These are phyloP conservation scores for Penicillium ucsense DNA, from an alignment of 495 filamentous ascomycete genomes.

Conservation along the genomic window DNA sequence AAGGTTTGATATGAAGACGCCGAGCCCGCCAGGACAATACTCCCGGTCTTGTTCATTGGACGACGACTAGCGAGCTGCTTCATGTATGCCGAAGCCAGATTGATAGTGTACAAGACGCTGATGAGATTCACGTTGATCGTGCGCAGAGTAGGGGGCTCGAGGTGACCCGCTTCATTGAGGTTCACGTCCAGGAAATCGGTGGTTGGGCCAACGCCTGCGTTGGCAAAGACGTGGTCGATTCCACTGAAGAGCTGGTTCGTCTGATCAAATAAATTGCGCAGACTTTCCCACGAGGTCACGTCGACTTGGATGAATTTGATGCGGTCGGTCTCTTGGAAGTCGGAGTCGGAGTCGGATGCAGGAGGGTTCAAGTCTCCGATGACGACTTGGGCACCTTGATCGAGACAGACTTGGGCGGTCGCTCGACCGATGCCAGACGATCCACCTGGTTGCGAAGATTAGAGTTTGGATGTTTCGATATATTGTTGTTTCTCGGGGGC, in stretches of 20 bases:
- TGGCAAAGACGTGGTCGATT: slow-evolving; percentile 43
- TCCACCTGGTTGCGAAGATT: slow-evolving; percentile 23
- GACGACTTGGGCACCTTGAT: slow-evolving; percentile 35
- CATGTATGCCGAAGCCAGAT: slow-evolving; percentile 29
- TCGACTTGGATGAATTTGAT: slow-evolving; percentile 27
- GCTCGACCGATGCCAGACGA: slow-evolving; percentile 42
- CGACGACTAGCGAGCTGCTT: slow-evolving; percentile 12
- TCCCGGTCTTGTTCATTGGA: slow-evolving; percentile 10
- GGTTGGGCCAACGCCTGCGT: slow-evolving; percentile 34
- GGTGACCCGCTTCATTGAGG: slow-evolving; percentile 28
- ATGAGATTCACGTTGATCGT: slow-evolving; percentile 37
- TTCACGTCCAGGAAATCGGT: slow-evolving; percentile 30
- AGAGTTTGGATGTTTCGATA: too few relatives aligned
- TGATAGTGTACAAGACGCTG: slow-evolving; percentile 29
- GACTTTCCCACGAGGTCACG: slow-evolving; percentile 32
- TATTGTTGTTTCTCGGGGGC: too few relatives aligned
- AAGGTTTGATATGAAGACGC: slow-evolving; percentile 29
- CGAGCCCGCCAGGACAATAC: slow-evolving; percentile 31
- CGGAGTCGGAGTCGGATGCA: slow-evolving; percentile 13
- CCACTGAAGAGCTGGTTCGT: slow-evolving; percentile 27
- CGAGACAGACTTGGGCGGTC: slow-evolving; percentile 34
- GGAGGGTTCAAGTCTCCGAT: slow-evolving; percentile 29
- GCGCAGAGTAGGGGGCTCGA: slow-evolving; percentile 28
- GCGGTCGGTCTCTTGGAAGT: slow-evolving; percentile 8
- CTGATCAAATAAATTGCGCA: slow-evolving; percentile 29